These are phyloP conservation scores for Ophiocordyceps australis DNA, from an alignment of 2,329 filamentous ascomycete genomes.

Conservation along the genomic window DNA sequence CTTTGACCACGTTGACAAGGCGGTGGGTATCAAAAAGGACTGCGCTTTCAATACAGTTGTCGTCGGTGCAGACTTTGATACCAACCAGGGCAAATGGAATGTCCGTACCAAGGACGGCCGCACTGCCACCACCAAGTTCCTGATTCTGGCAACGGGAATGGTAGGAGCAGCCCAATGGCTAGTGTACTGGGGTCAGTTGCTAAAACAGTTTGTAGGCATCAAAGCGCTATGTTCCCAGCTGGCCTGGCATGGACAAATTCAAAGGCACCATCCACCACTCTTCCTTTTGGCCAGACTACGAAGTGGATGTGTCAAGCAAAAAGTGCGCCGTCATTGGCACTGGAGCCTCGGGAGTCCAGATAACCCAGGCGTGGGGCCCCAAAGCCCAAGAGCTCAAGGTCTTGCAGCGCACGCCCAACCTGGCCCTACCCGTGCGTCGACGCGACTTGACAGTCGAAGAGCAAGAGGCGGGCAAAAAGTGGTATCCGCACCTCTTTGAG, in stretches of 20 bases:
- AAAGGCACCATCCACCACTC: conserved; percentile 40
- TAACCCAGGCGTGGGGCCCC: conserved; percentile 40
- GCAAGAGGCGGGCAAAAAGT: conserved; percentile 22
- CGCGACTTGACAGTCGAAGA: conserved; percentile 15
- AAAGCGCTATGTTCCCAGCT: conserved; percentile 41
- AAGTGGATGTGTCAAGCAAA: conserved; percentile 38
- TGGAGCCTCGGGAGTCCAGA: conserved; percentile 45
- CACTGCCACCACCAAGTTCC: conserved; percentile 26
- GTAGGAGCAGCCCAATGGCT: no score
- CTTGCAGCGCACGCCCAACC: conserved; percentile 50
- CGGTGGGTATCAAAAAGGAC: conserved; percentile 35
- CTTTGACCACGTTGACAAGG: conserved; percentile 40
- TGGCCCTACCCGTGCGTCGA: conserved; percentile 43
- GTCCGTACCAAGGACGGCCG: conserved; percentile 30
- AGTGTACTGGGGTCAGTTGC: no score
- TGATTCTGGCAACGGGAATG: conserved; percentile 36
- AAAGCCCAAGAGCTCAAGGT: conserved; percentile 32
- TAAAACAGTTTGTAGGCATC: conserved; percentile 28
- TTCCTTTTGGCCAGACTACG: conserved; percentile 39
- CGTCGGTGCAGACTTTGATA: conserved; percentile 30
- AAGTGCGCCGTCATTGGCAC: conserved; percentile 45
- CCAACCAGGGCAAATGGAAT: conserved; percentile 25
- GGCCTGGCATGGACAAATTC: conserved; percentile 40
- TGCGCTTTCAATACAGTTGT: conserved; percentile 37
- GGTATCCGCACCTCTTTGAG: conserved; percentile 32